Evolutionary conservation across 192 early-diverging fungal genomes (phyloP).

Genomic region (Umbelopsis vinacea): DNA sequence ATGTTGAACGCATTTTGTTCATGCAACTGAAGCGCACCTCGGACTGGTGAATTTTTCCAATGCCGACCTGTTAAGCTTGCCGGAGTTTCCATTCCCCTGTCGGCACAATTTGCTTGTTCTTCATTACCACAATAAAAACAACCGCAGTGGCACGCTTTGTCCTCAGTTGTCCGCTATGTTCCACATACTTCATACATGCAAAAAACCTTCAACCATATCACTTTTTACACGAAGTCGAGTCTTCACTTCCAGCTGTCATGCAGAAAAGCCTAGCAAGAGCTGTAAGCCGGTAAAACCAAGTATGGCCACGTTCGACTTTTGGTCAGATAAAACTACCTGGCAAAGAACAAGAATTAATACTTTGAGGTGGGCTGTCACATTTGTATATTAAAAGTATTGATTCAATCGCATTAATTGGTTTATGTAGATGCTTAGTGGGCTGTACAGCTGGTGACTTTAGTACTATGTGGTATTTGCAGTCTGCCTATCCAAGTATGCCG

Average conservation of each 20-base stretch:
- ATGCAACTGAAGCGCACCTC: too few relatives aligned
- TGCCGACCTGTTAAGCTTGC: too few relatives aligned
- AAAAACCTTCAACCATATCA: background rate
- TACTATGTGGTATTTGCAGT: conserved; percentile 58
- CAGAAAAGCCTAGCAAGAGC: background rate
- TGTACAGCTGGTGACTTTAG: conserved; percentile 57
- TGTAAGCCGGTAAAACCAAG: background rate
- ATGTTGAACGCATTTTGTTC: too few relatives aligned
- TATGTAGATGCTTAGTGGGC: conserved; percentile 51
- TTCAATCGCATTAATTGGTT: background rate
- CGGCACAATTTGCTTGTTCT: too few relatives aligned
- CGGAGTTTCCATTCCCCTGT: too few relatives aligned
- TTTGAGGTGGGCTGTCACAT: conserved; percentile 21
- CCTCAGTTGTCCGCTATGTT: background rate
- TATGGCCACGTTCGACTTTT: conserved; percentile 27
- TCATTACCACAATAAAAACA: too few relatives aligned
- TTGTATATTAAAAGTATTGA: background rate
- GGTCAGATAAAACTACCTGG: conserved; percentile 48
- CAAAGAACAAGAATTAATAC: conserved; percentile 52
- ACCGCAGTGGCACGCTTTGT: too few relatives aligned
- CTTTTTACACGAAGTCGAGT: background rate
- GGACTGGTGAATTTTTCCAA: too few relatives aligned
- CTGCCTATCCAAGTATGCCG: conserved; percentile 44
- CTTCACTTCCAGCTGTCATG: background rate
- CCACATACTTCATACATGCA: background rate